Conservation (phyloP, 768 basidiomycete genomes). For the Boletus pseudo-olivaceus region DNA sequence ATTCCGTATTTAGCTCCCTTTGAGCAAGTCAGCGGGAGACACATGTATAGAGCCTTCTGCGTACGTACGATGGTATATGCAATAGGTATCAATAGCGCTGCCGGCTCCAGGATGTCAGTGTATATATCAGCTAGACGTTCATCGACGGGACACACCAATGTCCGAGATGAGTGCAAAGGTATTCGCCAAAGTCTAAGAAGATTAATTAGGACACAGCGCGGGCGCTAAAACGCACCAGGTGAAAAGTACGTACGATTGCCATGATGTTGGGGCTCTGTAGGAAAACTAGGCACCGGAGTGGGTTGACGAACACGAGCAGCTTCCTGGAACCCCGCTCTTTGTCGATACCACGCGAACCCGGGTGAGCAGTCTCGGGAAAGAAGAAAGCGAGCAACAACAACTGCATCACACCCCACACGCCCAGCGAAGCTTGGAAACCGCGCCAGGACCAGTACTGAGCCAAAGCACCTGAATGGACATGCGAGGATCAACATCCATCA, state of each 20-base stretch:
- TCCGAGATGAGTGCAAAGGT: constrained; percentile 26
- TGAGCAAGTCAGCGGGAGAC: background rate
- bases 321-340: constrained; percentile 30
- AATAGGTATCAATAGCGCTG: constrained; percentile 53
- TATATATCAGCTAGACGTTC: no score
- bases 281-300: constrained; percentile 47
- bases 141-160: constrained; percentile 31
- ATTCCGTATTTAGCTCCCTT: constrained; percentile 47
- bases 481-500: background rate
- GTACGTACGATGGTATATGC: constrained; percentile 60
- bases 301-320: constrained; percentile 52
- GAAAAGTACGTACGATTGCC: constrained; percentile 41
- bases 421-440: constrained; percentile 48
- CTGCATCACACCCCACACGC: constrained; percentile 37
- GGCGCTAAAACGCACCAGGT: background rate
- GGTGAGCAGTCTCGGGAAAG: constrained; percentile 70
- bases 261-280: constrained; percentile 60
- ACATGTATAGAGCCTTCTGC: background rate
- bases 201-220: background rate
- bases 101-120: background rate
- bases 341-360: constrained; percentile 53
- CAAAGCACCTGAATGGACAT: constrained; percentile 35
- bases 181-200: constrained; percentile 42
- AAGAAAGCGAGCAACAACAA: constrained; percentile 40
- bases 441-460: constrained; percentile 69